Base-by-base conservation (phyloP, 176 grass and related monocot genomes). In the Puccinellia tenuiflora region DNA sequence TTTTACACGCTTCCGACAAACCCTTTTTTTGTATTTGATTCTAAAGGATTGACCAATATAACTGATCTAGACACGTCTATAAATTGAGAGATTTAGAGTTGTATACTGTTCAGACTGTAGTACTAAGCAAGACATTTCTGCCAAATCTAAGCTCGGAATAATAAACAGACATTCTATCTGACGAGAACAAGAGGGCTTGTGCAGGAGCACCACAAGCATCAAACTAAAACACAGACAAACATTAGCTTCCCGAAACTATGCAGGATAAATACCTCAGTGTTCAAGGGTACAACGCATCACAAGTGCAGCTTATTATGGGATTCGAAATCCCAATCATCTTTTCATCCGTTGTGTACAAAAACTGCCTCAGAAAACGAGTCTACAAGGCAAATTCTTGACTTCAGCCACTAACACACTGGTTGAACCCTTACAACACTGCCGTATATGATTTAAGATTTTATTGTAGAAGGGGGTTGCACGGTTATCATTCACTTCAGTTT, bases 401-500 rank as follows among this genome's bases (percentile, higher is more conserved):
- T 78, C 59, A 52, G 38, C 65, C 80, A 84, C 47, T 25, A 83
- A 68, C 83, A 63, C 68, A 80, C 33, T 59, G 11, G 84, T 71
- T 63, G 66, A 77, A 76, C 43, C 54, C 76, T 66, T 43, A 1
- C 13, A 26, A 21, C 31, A 31, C 50, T 79, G 75, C 38, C 46
- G 24, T 31, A 30, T 31, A 48, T 33, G 50, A 60, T 86, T 86
- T 12, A 30, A 55, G 22, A 38, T 60, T 68, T 90, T 84, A 90
- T 90, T 87, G 75, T 43, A 5, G 22, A 28, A 62, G 64, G 38
- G 72, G 65, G 1, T 1, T 52, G 13, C 8, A 2, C 61, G 48
- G 24, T 28, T 66, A 47, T 46, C 48, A 50, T 79, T 90, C 84
- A 90, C 80, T 90, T 90, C 57, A 90, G 17, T 69, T 83, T 83